Evolutionary conservation across 1,139 yeast species (phyloP).

Genomic region (Suhomyces guaymorum): DNA sequence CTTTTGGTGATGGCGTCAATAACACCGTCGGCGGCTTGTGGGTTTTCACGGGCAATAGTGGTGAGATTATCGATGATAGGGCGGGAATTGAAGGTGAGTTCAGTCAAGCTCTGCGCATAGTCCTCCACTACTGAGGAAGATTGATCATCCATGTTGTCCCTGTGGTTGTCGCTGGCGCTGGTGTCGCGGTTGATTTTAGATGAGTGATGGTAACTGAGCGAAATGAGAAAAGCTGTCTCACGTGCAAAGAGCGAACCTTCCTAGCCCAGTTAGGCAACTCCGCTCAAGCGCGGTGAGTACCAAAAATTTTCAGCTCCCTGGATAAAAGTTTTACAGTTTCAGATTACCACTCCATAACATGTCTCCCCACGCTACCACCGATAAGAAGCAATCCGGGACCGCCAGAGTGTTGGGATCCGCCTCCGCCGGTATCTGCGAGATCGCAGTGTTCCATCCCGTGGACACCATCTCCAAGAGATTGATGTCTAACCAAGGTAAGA

Average conservation of each 20-base stretch:
- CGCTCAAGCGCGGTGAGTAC: slow-evolving; percentile 17
- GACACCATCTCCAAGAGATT: slow-evolving; percentile 97
- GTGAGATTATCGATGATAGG: slow-evolving; percentile 88
- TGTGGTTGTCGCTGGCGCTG: too few relatives aligned
- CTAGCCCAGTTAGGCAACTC: slow-evolving; percentile 10
- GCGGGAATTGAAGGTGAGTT: slow-evolving; percentile 82
- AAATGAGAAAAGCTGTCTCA: too few relatives aligned
- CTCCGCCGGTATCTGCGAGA: slow-evolving; percentile 94
- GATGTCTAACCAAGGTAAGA: slow-evolving; percentile 88
- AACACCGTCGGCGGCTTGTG: slow-evolving; percentile 73
- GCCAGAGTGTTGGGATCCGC: slow-evolving; percentile 97
- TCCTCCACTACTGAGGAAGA: slow-evolving; percentile 40
- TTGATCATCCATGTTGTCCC: slow-evolving; percentile 9
- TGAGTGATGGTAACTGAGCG: too few relatives aligned
- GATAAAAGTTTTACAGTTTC: slow-evolving; percentile 5
- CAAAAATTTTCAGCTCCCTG: slow-evolving; percentile 13
- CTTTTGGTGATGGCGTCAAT: slow-evolving; percentile 69
- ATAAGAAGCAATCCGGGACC: slow-evolving; percentile 82
- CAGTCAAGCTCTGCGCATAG: slow-evolving; percentile 66
- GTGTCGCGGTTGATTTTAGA: too few relatives aligned
- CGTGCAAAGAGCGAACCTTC: slow-evolving; percentile 1
- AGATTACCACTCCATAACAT: slow-evolving; percentile 22
- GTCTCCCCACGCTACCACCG: slow-evolving; percentile 57
- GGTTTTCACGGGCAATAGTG: slow-evolving; percentile 83
- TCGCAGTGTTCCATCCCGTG: slow-evolving; percentile 97